Evolutionary conservation across 768 basidiomycete genomes (phyloP), one percentile per base, ranked within the genome.

Genomic region (Collybia nuda): DNA sequence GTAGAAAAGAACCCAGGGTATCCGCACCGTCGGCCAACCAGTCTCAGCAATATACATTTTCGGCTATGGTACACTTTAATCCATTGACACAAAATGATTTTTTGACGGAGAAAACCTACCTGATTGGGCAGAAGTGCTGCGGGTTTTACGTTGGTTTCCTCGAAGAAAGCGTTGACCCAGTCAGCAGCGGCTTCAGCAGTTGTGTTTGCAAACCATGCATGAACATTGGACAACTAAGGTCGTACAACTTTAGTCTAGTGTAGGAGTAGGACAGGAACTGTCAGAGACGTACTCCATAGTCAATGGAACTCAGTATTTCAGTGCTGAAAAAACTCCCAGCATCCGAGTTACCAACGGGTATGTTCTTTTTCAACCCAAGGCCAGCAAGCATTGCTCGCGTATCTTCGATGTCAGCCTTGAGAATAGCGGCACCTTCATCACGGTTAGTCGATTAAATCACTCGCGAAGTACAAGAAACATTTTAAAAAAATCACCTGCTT

Each of bases 41-140:
- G 94, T 97, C 73, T 99, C 97, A 1, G 95, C 94, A 56, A 98
- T 94, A 69, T 84, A 95, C 79, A 92, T 85, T 44, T 77, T 68
- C 2, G 94, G 93, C 52, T 75, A 40, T 18, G 39, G 44, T 14
- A 9, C 28, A 17, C 38, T 28, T 50, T 12, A 48, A 46, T 44
- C 6, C 2, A 19, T 2, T 5, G 6, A 29, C 50, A n/a, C 21
- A 51, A 53, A 24, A 15, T 38, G 48, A 11, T 9, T 5, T 9
- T 32, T 9, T 11, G 32, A 32, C 24, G 24, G 4, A 41, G 21
- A 21, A 39, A 28, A 45, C 57, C 18, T n/a, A 69, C 73, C 29
- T 82, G 75, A 67, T 95, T 96, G 11, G 82, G 40, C 24, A 89
- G 71, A 1, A 63, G 55, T 8, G 74, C 57, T 2, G 91, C 88